A percentile compares a stretch with the other conserved stretches of the same genome.
Conservation (phyloP, 139 green algal species). For the Pedinophyceae sp. region DNA sequence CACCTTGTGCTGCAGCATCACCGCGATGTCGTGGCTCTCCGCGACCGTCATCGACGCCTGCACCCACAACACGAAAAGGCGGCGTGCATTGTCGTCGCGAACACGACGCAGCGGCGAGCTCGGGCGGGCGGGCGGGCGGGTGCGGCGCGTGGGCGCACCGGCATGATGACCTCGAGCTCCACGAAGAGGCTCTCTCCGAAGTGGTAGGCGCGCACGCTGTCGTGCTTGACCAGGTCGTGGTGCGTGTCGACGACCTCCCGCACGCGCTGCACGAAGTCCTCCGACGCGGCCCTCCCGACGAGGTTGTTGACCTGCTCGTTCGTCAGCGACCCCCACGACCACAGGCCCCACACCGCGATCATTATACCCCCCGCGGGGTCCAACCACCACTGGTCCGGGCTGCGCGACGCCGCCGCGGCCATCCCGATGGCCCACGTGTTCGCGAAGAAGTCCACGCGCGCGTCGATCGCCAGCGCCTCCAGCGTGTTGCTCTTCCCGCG, state of each 20-base stretch:
- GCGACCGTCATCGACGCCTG: slow-evolving; percentile 7
- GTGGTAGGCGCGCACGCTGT: slow-evolving; percentile 7
- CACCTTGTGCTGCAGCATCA: slow-evolving; percentile 7
- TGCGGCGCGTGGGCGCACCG: too few relatives aligned
- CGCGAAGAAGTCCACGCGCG: slow-evolving; percentile 1
- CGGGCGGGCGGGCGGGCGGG: too few relatives aligned
- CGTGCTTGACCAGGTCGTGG: slow-evolving; percentile 4
- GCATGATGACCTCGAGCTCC: slow-evolving; percentile 8
- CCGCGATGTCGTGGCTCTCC: slow-evolving; percentile 5
- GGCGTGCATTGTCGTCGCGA: too few relatives aligned
- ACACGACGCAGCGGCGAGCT: too few relatives aligned
- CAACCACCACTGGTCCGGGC: background rate
- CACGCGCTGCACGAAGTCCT: slow-evolving; percentile 1
- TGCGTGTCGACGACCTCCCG: slow-evolving; percentile 1
- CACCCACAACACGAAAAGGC: too few relatives aligned
- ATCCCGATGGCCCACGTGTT: slow-evolving; percentile 1
- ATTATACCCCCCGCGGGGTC: background rate
- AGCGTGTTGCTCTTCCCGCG: too few relatives aligned
- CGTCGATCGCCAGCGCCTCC: too few relatives aligned
- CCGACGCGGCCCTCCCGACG: slow-evolving; percentile 5
- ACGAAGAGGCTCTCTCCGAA: slow-evolving; percentile 1
- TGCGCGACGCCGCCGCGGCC: background rate
- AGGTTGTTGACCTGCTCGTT: slow-evolving; percentile 4
- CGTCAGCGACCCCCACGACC: background rate
- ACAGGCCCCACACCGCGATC: slow-evolving; percentile 3